These are phyloP conservation scores for Phaseolus lunatus DNA, from an alignment of 306 rosid genomes.

Conservation along the genomic window DNA sequence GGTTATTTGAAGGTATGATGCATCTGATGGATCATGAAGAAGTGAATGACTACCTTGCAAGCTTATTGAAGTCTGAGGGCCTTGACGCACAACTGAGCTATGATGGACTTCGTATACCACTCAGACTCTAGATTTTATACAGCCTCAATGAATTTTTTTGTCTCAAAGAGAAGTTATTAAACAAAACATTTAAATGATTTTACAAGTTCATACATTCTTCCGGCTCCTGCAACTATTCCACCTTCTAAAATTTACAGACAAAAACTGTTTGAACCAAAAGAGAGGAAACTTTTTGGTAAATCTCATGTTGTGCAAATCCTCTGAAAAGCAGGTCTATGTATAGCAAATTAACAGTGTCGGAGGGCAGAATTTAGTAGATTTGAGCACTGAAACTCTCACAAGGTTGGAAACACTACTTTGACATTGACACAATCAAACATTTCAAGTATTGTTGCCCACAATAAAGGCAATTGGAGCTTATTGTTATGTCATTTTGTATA, in stretches of 20 bases:
- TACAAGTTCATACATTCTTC: conserved; percentile 19
- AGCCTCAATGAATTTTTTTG: conserved; percentile 25
- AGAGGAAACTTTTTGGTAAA: no score
- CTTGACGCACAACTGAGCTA: conserved; percentile 87
- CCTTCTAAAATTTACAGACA: no score
- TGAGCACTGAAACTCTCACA: conserved; percentile 7
- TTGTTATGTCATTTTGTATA: background rate
- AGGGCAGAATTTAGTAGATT: conserved; percentile 19
- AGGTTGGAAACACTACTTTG: conserved; percentile 14
- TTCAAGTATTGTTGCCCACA: background rate
- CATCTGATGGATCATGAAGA: conserved; percentile 96
- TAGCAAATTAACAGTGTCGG: no score
- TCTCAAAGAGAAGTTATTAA: conserved; percentile 26
- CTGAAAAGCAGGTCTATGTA: no score
- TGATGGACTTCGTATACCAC: conserved; percentile 83
- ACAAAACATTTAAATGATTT: conserved; percentile 36
- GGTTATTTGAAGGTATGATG: conserved; percentile 84
- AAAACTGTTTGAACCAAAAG: no score
- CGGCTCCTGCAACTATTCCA: conserved; percentile 13
- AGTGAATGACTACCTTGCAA: conserved; percentile 69
- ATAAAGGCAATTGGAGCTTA: background rate
- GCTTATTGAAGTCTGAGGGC: conserved; percentile 75
- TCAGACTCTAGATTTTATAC: conserved; percentile 55
- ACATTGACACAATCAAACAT: conserved; percentile 16
- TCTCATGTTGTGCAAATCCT: no score